Percentiles rank a stretch among this genome's conserved stretches.
phyloP scores from a whole-genome alignment of 163 green algal species.

The Prototheca wickerhamii region DNA sequence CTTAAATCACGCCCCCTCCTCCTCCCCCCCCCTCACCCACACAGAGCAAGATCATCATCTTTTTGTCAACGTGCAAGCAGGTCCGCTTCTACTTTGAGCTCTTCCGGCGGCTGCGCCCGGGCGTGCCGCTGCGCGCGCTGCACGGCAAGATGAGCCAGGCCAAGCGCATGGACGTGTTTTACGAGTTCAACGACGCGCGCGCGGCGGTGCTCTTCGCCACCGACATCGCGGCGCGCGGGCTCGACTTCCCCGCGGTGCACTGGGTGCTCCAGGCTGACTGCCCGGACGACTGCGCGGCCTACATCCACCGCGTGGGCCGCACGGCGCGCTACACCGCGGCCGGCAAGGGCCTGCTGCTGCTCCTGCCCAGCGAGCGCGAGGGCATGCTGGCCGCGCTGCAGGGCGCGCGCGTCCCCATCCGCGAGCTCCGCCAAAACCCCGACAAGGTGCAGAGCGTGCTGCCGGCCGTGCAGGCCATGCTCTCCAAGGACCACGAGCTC shows the following conservation, averaged over 20 bases:
- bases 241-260: slow-evolving; percentile 95
- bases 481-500: slow-evolving; percentile 79
- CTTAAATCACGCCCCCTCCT: background rate
- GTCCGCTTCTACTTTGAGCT: slow-evolving; percentile 77
- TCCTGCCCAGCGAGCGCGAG: slow-evolving; percentile 64
- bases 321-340: slow-evolving; percentile 67
- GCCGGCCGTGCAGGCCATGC: slow-evolving; percentile 72
- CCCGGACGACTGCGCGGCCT: slow-evolving; percentile 82
- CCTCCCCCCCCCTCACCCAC: background rate
- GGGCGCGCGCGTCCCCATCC: slow-evolving; percentile 60
- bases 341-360: slow-evolving; percentile 70
- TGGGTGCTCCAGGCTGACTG: slow-evolving; percentile 98
- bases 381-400: slow-evolving; percentile 53
- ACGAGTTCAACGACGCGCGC: slow-evolving; percentile 79
- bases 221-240: slow-evolving; percentile 86
- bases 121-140: slow-evolving; percentile 74
- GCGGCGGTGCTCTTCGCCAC: slow-evolving; percentile 89
- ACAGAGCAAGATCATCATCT: slow-evolving; percentile 68
- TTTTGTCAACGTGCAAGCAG: slow-evolving; percentile 95
- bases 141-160: slow-evolving; percentile 92
- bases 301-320: slow-evolving; percentile 95
- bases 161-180: slow-evolving; percentile 79
- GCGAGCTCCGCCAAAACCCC: slow-evolving; percentile 68
- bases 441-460: slow-evolving; percentile 58
- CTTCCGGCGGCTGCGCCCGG: slow-evolving; percentile 79